Percentiles rank a stretch among this genome's conserved stretches.
Conservation (phyloP, 2,329 filamentous ascomycete species). For the Calonectria pauciramosa region DNA sequence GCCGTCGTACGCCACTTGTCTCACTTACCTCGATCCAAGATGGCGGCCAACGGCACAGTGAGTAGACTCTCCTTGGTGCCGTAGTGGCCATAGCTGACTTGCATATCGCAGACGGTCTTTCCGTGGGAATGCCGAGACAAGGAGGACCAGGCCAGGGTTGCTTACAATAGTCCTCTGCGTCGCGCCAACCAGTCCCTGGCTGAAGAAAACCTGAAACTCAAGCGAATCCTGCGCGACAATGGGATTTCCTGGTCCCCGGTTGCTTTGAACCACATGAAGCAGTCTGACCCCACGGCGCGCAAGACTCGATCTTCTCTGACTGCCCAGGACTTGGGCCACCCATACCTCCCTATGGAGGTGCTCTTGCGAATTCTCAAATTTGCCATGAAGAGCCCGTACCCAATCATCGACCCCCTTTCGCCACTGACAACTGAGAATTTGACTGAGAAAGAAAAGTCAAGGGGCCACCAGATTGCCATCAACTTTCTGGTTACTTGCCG, state of each 20-base stretch:
- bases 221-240: constrained; percentile 65
- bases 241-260: constrained; percentile 64
- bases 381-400: constrained; percentile 61
- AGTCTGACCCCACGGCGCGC: constrained; percentile 48
- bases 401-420: constrained; percentile 69
- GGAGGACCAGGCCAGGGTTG: constrained; percentile 62
- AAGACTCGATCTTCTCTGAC: constrained; percentile 50
- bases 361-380: constrained; percentile 66
- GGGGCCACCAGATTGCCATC: constrained; percentile 65
- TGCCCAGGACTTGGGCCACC: constrained; percentile 49
- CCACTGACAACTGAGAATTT: constrained; percentile 59
- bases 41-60: constrained; percentile 38
- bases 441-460: constrained; percentile 57
- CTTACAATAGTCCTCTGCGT: constrained; percentile 64
- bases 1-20: constrained; percentile 19
- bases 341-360: constrained; percentile 66
- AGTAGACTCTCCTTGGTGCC: constrained; percentile 22
- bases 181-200: constrained; percentile 59
- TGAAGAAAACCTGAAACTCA: constrained; percentile 65
- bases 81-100: constrained; percentile 16
- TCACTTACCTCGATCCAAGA: constrained; percentile 24
- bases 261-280: constrained; percentile 50
- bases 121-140: constrained; percentile 68
- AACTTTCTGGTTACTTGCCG: constrained; percentile 67
- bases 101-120: constrained; percentile 46